Base-by-base conservation (phyloP, 352 stramenopile species). In the Globisporangium echinulatum region DNA sequence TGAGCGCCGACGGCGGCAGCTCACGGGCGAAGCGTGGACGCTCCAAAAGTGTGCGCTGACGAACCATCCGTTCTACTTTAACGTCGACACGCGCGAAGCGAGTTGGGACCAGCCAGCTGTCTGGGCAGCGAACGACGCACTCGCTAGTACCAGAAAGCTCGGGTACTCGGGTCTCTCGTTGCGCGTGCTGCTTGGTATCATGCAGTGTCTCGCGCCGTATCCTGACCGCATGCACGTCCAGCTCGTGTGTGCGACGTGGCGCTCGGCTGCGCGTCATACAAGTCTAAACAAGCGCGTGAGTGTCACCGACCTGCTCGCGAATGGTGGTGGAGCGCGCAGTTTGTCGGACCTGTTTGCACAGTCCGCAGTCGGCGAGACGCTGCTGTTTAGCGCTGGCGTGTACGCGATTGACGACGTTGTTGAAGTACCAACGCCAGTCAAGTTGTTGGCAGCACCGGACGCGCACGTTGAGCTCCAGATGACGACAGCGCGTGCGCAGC, bases 41-140 rank as follows among this genome's bases (percentile, higher is more conserved):
- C 43, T 86, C 11, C 72, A 80, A 60, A 83, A 73, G 54, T 93
- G 81, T 64, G 71, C 59, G 14, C 76, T 85, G 47, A 90, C 79
- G 42, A 72, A 71, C n/a, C 73, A 88, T 39, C 77, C 73, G n/a
- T 98, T 97, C 61, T 98, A 93, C 74, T 97, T 92, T 59, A 98
- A 98, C 68, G 63, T 56, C 25, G 90, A 98, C 68, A 97, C 94
- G 19, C 90, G 87, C 7, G 94, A 99, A 82, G 92, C 92, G 37
- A 83, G 85, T 44, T 98, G 92, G 92, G 89, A 98, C 58, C 96
- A 85, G 49, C 96, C 96, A n/a, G 49, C 60, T 5, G 80, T 98
- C 33, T 76, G 96, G 56, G 54, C 87, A n/a, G 85, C 94, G 56
- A 87, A 97, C 54, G 82, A 98, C 63, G 85, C 91, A 49, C 56